Base-by-base conservation (phyloP, 2,329 filamentous ascomycete species). In the Fonsecaea nubica region DNA sequence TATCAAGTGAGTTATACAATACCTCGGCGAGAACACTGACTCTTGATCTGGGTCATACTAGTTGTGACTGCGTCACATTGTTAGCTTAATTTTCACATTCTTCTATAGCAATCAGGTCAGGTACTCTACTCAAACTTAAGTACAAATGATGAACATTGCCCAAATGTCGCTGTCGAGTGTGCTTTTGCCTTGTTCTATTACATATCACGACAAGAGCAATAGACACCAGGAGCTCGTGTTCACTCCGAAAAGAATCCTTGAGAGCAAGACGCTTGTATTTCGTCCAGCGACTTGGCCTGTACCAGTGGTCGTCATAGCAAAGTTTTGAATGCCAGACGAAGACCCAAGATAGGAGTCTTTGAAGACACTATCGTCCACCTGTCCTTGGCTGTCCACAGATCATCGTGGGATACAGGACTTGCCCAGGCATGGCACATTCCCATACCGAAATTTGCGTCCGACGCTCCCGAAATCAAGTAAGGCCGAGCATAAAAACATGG, bases 401-500 rank as follows among this genome's bases (percentile, higher is more conserved):
- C 13, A 10, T 38, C 18, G 12, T 25, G 45, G 8, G 18, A 50
- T 25, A 12, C 5, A 9, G 18, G 21, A 50, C 25, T 21, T 12
- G 18, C 45, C 21, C 45, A 50, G 45, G 18, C 45, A 50, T 25
- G 45, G 45, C 18, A 12, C 45, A 50, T 50, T 25, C 18, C 18
- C 6, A 50, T 50, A 50, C 45, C 45, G 8, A 21, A 10, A 25
- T 50, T 25, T 25, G 25, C 30, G 18, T 53, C 58, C 58, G 58
- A 38, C 33, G 9, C n/a, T 53, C 53, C 58, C 58, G 58, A 12
- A n/a, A 53, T 13, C 58, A 52, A 52, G 13, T 9, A 18, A 38
- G 52, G 42, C 42, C 58, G 15, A 12, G 32, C 38, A 48, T 61
- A 21, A 53, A 53, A n/a, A 52, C n/a, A 45, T 12, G 32, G 58